Evolutionary conservation across 805 yeast species (phyloP), one percentile per base, ranked within the genome.

Genomic region (Metschnikowia kunwiensis): DNA sequence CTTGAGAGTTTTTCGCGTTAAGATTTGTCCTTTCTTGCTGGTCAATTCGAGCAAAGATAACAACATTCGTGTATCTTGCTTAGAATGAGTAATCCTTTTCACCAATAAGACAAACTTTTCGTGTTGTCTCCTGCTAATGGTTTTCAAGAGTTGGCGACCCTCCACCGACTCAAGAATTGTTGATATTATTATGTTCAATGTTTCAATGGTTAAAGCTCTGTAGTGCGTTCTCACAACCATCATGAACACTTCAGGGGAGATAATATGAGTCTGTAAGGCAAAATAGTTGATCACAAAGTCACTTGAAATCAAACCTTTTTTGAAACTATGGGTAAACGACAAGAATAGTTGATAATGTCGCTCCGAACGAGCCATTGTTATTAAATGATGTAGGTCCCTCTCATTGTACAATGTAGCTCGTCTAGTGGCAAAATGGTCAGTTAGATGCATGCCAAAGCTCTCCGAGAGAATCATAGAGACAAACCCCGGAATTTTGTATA

Each of bases 1-100:
- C 14, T 19, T 24, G 13, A 37, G 36, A 16, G 24, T 32, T 23
- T 28, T 24, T 14, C 40, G 27, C 19, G 15, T 19, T 11, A 30
- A 3, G 5, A 16, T 10, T 6, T 36, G 40, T 12, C 29, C 40
- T 10, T 23, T 27, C n/a, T 12, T 27, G 20, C 33, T 32, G 8
- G 40, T 32, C n/a, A 37, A 18, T 11, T 31, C 36, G n/a, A 37
- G 36, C 26, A 37, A 32, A 9, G 28, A 19, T 8, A 37, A n/a
- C 15, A 37, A 13, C 5, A 25, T 12, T 11, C n/a, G 29, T 7
- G 22, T 12, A 9, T 27, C 28, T 4, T 19, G 22, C 7, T 27
- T 14, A 11, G 7, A 5, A 19, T 20, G 10, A 8, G 30, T 33
- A 1, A 24, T 26, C 8, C n/a, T 27, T 7, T 29, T 18, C 20